phyloP scores from a whole-genome alignment of 2,329 filamentous ascomycete genomes.

The Didymella pinodella region DNA sequence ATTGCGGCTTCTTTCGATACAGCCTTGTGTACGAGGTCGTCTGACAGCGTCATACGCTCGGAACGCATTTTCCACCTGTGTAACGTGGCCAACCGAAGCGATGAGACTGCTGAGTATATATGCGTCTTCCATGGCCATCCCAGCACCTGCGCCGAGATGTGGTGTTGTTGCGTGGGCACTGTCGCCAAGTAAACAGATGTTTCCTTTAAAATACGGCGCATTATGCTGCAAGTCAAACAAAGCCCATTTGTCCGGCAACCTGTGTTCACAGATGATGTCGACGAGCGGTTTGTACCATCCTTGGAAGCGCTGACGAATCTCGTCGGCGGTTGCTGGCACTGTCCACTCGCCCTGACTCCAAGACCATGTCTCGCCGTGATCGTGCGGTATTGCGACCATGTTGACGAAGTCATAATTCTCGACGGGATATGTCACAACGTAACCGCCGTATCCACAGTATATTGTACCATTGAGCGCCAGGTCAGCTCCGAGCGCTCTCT shows the following conservation, averaged over 20 bases:
- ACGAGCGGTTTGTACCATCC: conserved; percentile 19
- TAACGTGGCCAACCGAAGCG: conserved; percentile 1
- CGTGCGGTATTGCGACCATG: conserved; percentile 31
- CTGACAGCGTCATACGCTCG: conserved; percentile 32
- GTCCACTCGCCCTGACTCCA: conserved; percentile 27
- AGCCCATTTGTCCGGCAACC: conserved; percentile 31
- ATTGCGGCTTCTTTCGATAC: conserved; percentile 11
- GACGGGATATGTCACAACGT: conserved; percentile 33
- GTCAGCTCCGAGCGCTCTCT: conserved; percentile 45
- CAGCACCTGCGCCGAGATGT: conserved; percentile 37
- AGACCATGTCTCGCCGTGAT: conserved; percentile 18
- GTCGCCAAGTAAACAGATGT: conserved; percentile 36
- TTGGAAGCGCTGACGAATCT: conserved; percentile 30
- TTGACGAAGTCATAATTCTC: conserved; percentile 29
- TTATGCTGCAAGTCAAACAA: conserved; percentile 30
- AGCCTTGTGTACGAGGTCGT: conserved; percentile 31
- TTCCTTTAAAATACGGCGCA: conserved; percentile 27
- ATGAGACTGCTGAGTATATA: conserved; percentile 15
- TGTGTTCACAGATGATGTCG: conserved; percentile 21
- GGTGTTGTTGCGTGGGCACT: conserved; percentile 35
- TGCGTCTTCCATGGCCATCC: conserved; percentile 37
- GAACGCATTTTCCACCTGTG: conserved; percentile 25
- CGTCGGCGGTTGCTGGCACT: conserved; percentile 25
- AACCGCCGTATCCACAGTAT: conserved; percentile 30
- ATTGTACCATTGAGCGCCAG: conserved; percentile 39